phyloP scores from a whole-genome alignment of 371 early-diverging fungal genomes.

The Rhizopus arrhizus region DNA sequence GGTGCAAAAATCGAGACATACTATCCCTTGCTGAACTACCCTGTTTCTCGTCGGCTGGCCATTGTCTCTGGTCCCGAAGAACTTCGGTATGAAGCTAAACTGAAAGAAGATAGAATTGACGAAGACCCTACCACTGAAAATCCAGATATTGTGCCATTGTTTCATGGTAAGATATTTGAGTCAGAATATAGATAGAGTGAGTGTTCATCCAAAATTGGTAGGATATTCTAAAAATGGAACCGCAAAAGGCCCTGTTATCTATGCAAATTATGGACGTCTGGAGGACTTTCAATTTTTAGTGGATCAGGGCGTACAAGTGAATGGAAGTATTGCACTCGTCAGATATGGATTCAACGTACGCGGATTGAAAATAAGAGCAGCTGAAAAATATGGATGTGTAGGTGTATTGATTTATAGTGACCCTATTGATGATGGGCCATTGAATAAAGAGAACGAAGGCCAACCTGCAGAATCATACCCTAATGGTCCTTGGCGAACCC shows the following conservation, averaged over 20 bases:
- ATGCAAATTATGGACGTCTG: constrained; percentile 64
- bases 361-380: constrained; percentile 64
- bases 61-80: constrained; percentile 54
- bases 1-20: constrained; percentile 57
- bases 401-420: constrained; percentile 65
- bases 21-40: constrained; percentile 61
- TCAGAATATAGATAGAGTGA: not conserved
- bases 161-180: constrained; percentile 40
- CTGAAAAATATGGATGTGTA: constrained; percentile 56
- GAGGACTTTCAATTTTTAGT: constrained; percentile 59
- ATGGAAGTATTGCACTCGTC: constrained; percentile 58
- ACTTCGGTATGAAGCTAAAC: constrained; percentile 50
- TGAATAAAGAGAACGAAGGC: constrained; percentile 11
- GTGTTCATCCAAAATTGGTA: not conserved
- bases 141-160: constrained; percentile 54
- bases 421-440: constrained; percentile 59
- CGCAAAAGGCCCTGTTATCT: constrained; percentile 59
- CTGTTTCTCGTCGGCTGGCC: constrained; percentile 53
- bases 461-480: constrained; percentile 54
- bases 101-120: constrained; percentile 60
- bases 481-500: constrained; percentile 64
- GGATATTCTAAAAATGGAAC: constrained; percentile 60
- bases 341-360: constrained; percentile 63
- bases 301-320: constrained; percentile 45
- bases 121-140: constrained; percentile 42